Conservation (phyloP, 208 protist species). For the Phytomonas francai region DNA sequence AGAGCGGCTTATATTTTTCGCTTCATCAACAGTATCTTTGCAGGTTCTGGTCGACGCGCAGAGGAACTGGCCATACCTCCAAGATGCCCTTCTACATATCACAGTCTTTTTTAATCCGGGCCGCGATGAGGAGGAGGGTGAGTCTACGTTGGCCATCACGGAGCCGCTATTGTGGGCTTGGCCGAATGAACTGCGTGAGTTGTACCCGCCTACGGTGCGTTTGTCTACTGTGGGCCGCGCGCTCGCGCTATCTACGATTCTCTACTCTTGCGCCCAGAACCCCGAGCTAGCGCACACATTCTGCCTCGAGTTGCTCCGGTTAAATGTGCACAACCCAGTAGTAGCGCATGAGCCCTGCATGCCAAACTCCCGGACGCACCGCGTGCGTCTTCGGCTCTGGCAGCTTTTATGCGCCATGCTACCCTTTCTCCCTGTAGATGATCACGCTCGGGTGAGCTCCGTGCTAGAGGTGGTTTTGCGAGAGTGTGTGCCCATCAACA, state of each 20-base stretch:
- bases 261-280: slow-evolving; percentile 44
- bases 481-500: slow-evolving; percentile 63
- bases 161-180: slow-evolving; percentile 57
- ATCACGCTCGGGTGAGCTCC: slow-evolving; percentile 16
- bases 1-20: slow-evolving; percentile 66
- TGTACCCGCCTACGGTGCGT: slow-evolving; percentile 72
- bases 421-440: slow-evolving; percentile 33
- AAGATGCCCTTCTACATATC: slow-evolving; percentile 46
- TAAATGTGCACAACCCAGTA: slow-evolving; percentile 43
- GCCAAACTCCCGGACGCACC: slow-evolving; percentile 86
- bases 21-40: slow-evolving; percentile 38
- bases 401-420: slow-evolving; percentile 75
- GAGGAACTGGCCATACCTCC: slow-evolving; percentile 32
- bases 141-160: slow-evolving; percentile 64
- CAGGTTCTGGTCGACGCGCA: slow-evolving; percentile 43
- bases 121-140: slow-evolving; percentile 72
- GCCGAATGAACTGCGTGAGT: slow-evolving; percentile 37
- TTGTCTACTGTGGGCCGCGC: slow-evolving; percentile 63
- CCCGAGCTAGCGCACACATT: slow-evolving; percentile 17
- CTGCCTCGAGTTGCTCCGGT: slow-evolving; percentile 52
- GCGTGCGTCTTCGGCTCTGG: slow-evolving; percentile 79
- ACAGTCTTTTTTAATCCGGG: slow-evolving; percentile 63
- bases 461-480: slow-evolving; percentile 35
- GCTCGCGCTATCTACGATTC: slow-evolving; percentile 50
- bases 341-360: slow-evolving; percentile 80